These are phyloP conservation scores for Fraxinus floribunda DNA, from an alignment of 305 asterid genomes.

Conservation along the genomic window DNA sequence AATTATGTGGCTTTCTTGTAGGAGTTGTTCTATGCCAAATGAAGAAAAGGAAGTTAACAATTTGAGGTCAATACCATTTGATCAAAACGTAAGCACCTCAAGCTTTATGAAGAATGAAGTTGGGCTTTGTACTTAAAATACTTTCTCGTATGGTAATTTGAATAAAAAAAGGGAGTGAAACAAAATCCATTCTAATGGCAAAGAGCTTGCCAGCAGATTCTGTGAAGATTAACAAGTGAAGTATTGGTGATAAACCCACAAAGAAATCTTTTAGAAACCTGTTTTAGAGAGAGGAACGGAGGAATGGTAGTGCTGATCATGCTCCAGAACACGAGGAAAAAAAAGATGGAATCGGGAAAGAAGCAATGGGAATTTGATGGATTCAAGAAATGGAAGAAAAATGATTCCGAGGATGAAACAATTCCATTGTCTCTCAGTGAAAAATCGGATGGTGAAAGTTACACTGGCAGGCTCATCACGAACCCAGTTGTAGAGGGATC, in stretches of 20 bases:
- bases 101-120: slow-evolving; percentile 26
- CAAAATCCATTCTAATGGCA: slow-evolving; percentile 64
- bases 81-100: neutral
- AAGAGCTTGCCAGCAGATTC: slow-evolving; percentile 42
- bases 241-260: slow-evolving; percentile 44
- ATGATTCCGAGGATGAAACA: slow-evolving; percentile 49
- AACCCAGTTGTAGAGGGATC: slow-evolving; percentile 59
- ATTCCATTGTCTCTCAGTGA: slow-evolving; percentile 56
- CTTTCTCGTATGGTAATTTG: slow-evolving; percentile 43
- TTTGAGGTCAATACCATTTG: slow-evolving; percentile 8
- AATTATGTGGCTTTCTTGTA: slow-evolving; percentile 24
- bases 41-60: slow-evolving; percentile 23
- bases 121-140: neutral
- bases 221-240: slow-evolving; percentile 33
- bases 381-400: slow-evolving; percentile 76
- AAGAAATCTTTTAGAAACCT: slow-evolving; percentile 51
- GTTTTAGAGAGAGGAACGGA: slow-evolving; percentile 35
- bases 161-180: slow-evolving; percentile 40
- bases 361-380: slow-evolving; percentile 63
- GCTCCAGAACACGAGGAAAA: slow-evolving; percentile 23
- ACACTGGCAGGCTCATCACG: slow-evolving; percentile 36
- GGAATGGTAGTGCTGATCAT: slow-evolving; percentile 9
- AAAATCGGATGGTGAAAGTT: slow-evolving; percentile 45
- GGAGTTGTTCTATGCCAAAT: slow-evolving; percentile 69
- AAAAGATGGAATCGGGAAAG: slow-evolving; percentile 36